Base-by-base conservation (phyloP, 1,284 basidiomycete genomes). In the Phellopilus nigrolimitatus region DNA sequence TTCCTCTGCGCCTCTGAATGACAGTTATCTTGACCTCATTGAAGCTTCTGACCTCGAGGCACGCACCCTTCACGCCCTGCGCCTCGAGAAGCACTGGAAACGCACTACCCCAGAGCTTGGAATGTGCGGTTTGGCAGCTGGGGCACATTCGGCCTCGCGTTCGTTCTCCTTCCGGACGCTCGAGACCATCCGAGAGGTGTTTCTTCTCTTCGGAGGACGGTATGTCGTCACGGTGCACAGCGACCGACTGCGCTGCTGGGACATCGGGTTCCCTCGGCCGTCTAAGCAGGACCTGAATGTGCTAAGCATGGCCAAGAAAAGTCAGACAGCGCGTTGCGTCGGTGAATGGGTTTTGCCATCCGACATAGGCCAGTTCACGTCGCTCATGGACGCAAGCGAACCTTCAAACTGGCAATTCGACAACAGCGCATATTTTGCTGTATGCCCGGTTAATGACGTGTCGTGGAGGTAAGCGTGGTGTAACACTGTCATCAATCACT, bases 41-140 rank as follows among this genome's bases (percentile, higher is more conserved):
- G 51, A 53, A 36, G n/a, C 51, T 31, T 42, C 40, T 3, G 51
- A 53, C 25, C 34, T 53, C 8, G 51, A 53, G 30, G 47, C 46
- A 10, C 45, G 51, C 27, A 53, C 51, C 10, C 4, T 53, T 6
- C 51, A 43, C 33, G 51, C 51, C n/a, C 47, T 53, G 7, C 45
- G 51, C 10, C 46, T 53, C 15, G 51, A 53, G 2, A 47, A 53
- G 33, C 36, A 30, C 8, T 53, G 51, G 51, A 48, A 38, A 5
- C 25, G 38, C 17, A 28, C 33, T 2, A 13, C 24, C 9, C 13
- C 22, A 25, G 30, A 13, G 10, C 17, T 19, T 9, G n/a, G 27
- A 12, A 50, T n/a, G n/a, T n/a, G 15, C 34, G 34, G n/a, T 15
- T 10, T 17, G 19, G n/a, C 34, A 7, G 10, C 19, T 37, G 34